Base-by-base conservation (phyloP, 2,329 filamentous ascomycete genomes). In the Leptographium procerum region DNA sequence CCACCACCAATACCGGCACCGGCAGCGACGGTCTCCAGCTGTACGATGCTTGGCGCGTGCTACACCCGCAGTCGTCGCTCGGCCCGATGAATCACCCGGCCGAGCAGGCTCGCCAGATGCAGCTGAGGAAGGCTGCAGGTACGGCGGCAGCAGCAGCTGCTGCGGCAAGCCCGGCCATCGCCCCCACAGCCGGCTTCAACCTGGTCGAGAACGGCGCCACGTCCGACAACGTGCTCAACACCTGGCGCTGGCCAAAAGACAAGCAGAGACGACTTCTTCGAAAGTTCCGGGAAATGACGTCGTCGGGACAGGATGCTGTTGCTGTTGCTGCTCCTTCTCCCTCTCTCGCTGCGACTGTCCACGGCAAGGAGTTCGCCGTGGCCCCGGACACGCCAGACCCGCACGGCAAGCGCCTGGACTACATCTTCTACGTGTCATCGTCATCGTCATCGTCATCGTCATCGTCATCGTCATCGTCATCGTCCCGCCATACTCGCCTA, bases 341-440 rank as follows among this genome's bases (percentile, higher is more conserved):
- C 9, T 7, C 9, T 45, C 7, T 33, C 28, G n/a, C 40, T 8
- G 33, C 19, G 2, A 14, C 47, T 36, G 22, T n/a, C 24, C 8
- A 31, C 45, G 29, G 10, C 13, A 48, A 52, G 9, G 53, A 56
- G 16, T 61, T 62, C 22, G 53, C 52, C 55, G 52, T 65, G 1
- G 76, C 86, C n/a, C 79, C 81, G 0, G 79, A 86, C 52, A 81
- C 82, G 0, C 71, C 77, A 4, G 91, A 96, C 68, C 83, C 83
- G 0, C 78, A 77, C 28, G 92, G 88, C n/a, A 92, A 96, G 70
- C 79, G 94, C 26, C 80, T 97, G 53, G 94, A 99, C 72, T 99
- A 99, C 72, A 87, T 99, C 67, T 97, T 99, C n/a, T 63, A 61
- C 28, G 57, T 56, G 13, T 72, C 86, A 4, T 19, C 47, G 11